Evolutionary conservation across 2,329 filamentous ascomycete species (phyloP).

Genomic region (Plectosphaerella cucumerina): DNA sequence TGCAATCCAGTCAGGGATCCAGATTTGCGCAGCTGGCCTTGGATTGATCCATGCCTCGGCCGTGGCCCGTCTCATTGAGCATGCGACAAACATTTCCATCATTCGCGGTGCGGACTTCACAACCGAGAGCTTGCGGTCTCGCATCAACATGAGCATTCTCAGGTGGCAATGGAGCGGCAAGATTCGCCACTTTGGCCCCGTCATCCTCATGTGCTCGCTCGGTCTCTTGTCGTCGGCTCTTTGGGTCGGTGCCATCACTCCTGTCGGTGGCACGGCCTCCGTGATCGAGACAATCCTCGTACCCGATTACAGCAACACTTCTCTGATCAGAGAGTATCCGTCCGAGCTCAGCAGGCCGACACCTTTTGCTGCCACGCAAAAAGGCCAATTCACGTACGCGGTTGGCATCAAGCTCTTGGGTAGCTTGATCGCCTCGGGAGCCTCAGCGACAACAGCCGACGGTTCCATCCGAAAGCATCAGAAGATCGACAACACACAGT

Average conservation of each 20-base stretch:
- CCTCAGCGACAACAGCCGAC: slow-evolving; percentile 15
- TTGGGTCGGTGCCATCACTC: slow-evolving; percentile 18
- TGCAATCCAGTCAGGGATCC: slow-evolving; percentile 3
- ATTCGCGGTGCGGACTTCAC: slow-evolving; percentile 3
- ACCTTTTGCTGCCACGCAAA: slow-evolving; percentile 11
- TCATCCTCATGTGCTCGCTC: background rate
- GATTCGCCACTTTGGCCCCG: background rate
- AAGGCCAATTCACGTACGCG: slow-evolving; percentile 19
- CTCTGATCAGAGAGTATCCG: slow-evolving; percentile 16
- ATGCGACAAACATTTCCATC: slow-evolving; percentile 5
- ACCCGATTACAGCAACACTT: slow-evolving; percentile 14
- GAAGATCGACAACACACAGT: slow-evolving; percentile 20
- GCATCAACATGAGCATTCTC: slow-evolving; percentile 2
- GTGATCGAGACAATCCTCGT: slow-evolving; percentile 12
- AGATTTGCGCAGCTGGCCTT: slow-evolving; percentile 1
- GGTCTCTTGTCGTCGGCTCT: slow-evolving; percentile 7
- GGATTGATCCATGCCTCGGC: slow-evolving; percentile 4
- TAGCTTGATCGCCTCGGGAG: slow-evolving; percentile 14
- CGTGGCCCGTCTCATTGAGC: slow-evolving; percentile 4
- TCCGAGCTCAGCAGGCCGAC: slow-evolving; percentile 13
- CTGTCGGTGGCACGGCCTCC: slow-evolving; percentile 11
- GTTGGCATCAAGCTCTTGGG: slow-evolving; percentile 17
- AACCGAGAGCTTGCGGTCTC: slow-evolving; percentile 2
- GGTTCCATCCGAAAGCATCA: slow-evolving; percentile 12
- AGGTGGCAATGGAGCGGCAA: background rate